phyloP scores from a whole-genome alignment of 495 filamentous ascomycete genomes.

The Penicillium parvum region DNA sequence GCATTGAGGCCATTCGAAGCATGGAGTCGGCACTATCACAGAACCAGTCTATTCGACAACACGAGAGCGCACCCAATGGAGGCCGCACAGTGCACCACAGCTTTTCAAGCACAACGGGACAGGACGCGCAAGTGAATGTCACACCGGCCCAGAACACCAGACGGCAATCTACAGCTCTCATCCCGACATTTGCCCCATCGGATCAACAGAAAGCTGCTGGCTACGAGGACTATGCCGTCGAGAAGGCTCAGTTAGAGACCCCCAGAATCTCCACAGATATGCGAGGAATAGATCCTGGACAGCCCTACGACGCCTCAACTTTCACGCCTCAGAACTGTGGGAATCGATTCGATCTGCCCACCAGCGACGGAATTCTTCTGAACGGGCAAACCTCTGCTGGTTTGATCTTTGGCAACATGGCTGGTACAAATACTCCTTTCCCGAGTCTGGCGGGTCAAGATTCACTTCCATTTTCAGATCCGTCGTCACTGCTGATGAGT shows the following conservation, averaged over 20 bases:
- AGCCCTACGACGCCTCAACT: slow-evolving; percentile 2
- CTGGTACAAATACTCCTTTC: slow-evolving; percentile 12
- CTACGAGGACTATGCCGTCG: not conserved
- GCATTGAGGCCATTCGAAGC: slow-evolving; percentile 38
- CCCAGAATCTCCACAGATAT: slow-evolving; percentile 1
- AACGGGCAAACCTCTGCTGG: slow-evolving; percentile 15
- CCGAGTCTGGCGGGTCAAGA: slow-evolving; percentile 13
- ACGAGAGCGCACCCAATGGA: not conserved
- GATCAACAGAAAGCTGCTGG: not conserved
- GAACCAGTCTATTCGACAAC: not conserved
- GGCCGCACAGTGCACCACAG: no score
- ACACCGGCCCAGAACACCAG: not conserved
- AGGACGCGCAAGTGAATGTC: no score
- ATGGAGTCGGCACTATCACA: slow-evolving; percentile 32
- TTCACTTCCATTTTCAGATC: slow-evolving; percentile 17
- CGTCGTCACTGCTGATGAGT: slow-evolving; percentile 19
- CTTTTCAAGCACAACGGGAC: no score
- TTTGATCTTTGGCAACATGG: slow-evolving; percentile 22
- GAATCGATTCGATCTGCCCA: not conserved
- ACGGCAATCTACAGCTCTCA: not conserved
- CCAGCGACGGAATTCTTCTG: not conserved
- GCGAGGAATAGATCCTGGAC: not conserved
- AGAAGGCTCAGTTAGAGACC: not conserved
- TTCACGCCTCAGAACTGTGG: slow-evolving; percentile 6
- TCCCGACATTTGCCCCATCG: not conserved